Percentiles rank a stretch among this genome's conserved stretches.
Conservation (phyloP, 495 filamentous ascomycete species). For the Neurospora intermedia region DNA sequence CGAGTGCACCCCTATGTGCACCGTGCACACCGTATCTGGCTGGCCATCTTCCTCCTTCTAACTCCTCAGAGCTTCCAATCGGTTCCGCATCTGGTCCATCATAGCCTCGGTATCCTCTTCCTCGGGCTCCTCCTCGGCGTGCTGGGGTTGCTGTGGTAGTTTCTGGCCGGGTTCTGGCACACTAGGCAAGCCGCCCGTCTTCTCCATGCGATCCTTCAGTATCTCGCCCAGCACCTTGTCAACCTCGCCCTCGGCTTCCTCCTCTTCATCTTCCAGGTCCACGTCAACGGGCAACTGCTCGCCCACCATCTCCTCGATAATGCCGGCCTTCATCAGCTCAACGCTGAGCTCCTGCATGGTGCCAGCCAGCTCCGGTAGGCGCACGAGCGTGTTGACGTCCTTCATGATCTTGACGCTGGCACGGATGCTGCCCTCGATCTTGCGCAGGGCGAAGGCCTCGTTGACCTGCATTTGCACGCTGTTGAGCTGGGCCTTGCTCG, state of each 20-base stretch:
- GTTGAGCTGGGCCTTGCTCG: conserved; percentile 82
- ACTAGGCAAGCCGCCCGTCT: conserved; percentile 46
- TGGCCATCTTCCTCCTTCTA: conserved; percentile 22
- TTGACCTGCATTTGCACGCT: conserved; percentile 97
- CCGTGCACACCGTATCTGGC: not conserved
- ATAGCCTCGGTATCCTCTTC: conserved; percentile 80
- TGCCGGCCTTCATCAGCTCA: conserved; percentile 86
- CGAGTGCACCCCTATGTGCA: not conserved
- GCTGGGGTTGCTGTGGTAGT: conserved; percentile 40
- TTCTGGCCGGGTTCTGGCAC: conserved; percentile 47
- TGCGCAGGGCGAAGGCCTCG: conserved; percentile 89
- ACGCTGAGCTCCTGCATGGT: conserved; percentile 85
- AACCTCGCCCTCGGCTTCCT: conserved; percentile 81
- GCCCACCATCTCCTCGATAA: conserved; percentile 95
- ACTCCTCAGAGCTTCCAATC: conserved; percentile 86
- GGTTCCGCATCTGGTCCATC: conserved; percentile 84
- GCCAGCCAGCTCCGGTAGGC: conserved; percentile 72
- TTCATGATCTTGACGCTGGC: conserved; percentile 90
- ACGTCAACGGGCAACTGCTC: conserved; percentile 64
- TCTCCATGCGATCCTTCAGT: conserved; percentile 67
- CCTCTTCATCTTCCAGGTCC: conserved; percentile 59
- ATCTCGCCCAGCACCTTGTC: conserved; percentile 90
- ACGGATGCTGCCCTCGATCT: conserved; percentile 88
- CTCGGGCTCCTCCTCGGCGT: conserved; percentile 66
- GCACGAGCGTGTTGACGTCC: conserved; percentile 80